Percentiles rank a stretch among this genome's conserved stretches.
These are phyloP conservation scores for Lipomyces sp. DNA, from an alignment of 805 yeast genomes.

Conservation along the genomic window DNA sequence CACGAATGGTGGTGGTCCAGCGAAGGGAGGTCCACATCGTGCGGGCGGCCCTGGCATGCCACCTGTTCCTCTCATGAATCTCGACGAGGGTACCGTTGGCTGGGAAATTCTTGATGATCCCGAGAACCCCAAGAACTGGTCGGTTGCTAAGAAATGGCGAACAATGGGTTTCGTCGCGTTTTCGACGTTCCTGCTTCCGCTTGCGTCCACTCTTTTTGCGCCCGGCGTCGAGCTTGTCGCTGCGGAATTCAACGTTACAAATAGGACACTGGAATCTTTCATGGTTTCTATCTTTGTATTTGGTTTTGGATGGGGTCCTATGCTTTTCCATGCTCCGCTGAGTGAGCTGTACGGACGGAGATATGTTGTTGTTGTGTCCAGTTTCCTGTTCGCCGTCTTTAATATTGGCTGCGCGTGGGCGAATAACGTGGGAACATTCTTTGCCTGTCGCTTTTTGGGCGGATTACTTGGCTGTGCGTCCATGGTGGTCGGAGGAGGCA, in stretches of 20 bases:
- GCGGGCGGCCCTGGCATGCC: background rate
- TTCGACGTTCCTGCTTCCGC: conserved; percentile 8
- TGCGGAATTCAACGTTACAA: conserved; percentile 29
- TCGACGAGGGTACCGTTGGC: conserved; percentile 16
- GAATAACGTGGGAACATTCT: conserved; percentile 50
- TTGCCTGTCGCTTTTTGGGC: conserved; percentile 68
- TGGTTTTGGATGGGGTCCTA: conserved; percentile 51
- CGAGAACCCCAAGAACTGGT: conserved; percentile 40
- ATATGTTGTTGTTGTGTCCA: conserved; percentile 53
- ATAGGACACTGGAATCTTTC: conserved; percentile 43
- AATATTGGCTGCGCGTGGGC: conserved; percentile 32
- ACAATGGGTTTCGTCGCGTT: conserved; percentile 35
- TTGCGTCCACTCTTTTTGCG: conserved; percentile 15
- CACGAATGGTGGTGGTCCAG: no score
- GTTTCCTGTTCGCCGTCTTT: conserved; percentile 39
- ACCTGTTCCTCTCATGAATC: background rate
- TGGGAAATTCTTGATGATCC: conserved; percentile 37
- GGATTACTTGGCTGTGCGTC: conserved; percentile 80
- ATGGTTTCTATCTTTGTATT: conserved; percentile 50
- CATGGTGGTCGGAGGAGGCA: conserved; percentile 78
- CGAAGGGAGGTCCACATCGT: no score
- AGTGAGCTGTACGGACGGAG: conserved; percentile 69
- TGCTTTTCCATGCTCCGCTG: conserved; percentile 51
- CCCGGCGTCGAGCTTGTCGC: conserved; percentile 35
- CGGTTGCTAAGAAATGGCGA: conserved; percentile 40